Evolutionary conservation across 495 filamentous ascomycete genomes (phyloP).

Genomic region (Aspergillus homomorphus): DNA sequence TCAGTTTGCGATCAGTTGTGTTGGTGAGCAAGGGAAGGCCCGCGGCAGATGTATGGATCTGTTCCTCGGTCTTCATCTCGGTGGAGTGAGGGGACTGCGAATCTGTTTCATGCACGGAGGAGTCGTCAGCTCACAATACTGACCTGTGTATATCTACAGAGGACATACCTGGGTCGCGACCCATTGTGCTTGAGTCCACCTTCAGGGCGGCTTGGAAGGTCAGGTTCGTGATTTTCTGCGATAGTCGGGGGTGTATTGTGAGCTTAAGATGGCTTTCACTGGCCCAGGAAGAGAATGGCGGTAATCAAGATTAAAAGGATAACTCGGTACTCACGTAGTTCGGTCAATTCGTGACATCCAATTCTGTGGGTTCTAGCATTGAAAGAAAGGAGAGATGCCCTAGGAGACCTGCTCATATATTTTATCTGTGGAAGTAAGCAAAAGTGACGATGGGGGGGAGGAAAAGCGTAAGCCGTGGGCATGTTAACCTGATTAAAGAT

Average conservation of each 20-base stretch:
- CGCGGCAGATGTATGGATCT: conserved; percentile 17
- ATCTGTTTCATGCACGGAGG: conserved; percentile 2
- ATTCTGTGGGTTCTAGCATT: too few species aligned
- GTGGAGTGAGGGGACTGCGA: conserved; percentile 7
- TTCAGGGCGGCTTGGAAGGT: not conserved
- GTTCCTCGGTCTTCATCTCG: conserved; percentile 28
- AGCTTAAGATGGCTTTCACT: too few species aligned
- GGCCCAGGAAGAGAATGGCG: too few species aligned
- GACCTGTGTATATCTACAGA: not conserved
- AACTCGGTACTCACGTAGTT: too few species aligned
- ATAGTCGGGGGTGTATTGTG: too few species aligned
- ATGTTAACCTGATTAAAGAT: not conserved
- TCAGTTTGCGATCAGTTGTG: conserved; percentile 69
- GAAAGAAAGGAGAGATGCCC: too few species aligned
- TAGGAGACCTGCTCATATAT: too few species aligned
- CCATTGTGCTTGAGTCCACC: not conserved
- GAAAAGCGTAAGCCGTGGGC: too few species aligned
- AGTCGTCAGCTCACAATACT: conserved; percentile 1
- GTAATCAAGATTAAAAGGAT: too few species aligned
- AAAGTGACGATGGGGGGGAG: too few species aligned
- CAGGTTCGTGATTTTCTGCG: too few species aligned
- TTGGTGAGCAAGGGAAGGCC: conserved; percentile 35
- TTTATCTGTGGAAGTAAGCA: not conserved
- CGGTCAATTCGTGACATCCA: too few species aligned
- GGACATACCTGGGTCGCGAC: not conserved